A percentile compares a stretch with the other conserved stretches of the same genome.
These are phyloP conservation scores for Linum trigynum DNA, from an alignment of 345 rosid genomes.

Conservation along the genomic window DNA sequence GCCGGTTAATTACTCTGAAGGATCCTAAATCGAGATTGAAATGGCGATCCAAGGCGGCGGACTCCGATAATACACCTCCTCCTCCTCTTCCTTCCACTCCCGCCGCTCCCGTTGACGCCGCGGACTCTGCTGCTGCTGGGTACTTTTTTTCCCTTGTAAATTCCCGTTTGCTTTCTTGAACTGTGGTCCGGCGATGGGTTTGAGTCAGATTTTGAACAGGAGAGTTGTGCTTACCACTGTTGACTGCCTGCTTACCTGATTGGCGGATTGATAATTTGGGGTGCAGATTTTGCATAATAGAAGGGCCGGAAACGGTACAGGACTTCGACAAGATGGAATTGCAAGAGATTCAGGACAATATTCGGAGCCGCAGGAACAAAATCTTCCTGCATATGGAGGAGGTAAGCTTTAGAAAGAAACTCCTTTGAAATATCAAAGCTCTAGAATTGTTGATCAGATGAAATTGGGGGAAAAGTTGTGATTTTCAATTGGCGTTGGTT, in stretches of 20 bases:
- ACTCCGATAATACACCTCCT: constrained; percentile 22
- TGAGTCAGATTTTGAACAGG: neutral
- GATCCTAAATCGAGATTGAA: constrained; percentile 22
- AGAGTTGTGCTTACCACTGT: neutral
- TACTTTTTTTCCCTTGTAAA: constrained; percentile 6
- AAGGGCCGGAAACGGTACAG: constrained; percentile 94
- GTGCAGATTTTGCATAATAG: constrained; percentile 89
- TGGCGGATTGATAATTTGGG: neutral
- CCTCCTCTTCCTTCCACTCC: constrained; percentile 26
- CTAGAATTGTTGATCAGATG: neutral
- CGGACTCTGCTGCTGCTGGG: constrained; percentile 50
- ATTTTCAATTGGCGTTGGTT: neutral
- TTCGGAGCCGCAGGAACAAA: constrained; percentile 84
- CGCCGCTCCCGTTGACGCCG: constrained; percentile 43
- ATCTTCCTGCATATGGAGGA: constrained; percentile 98
- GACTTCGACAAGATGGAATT: constrained; percentile 87
- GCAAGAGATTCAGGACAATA: constrained; percentile 87
- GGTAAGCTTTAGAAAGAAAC: constrained; percentile 25
- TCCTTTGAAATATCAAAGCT: neutral
- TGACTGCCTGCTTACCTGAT: neutral
- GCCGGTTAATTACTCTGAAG: constrained; percentile 13
- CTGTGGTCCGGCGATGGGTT: neutral
- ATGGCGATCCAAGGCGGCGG: constrained; percentile 52
- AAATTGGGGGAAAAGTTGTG: neutral
- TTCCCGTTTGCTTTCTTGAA: neutral